Base-by-base conservation (phyloP, 441 rosid genomes). In the Metrosideros polymorpha region DNA sequence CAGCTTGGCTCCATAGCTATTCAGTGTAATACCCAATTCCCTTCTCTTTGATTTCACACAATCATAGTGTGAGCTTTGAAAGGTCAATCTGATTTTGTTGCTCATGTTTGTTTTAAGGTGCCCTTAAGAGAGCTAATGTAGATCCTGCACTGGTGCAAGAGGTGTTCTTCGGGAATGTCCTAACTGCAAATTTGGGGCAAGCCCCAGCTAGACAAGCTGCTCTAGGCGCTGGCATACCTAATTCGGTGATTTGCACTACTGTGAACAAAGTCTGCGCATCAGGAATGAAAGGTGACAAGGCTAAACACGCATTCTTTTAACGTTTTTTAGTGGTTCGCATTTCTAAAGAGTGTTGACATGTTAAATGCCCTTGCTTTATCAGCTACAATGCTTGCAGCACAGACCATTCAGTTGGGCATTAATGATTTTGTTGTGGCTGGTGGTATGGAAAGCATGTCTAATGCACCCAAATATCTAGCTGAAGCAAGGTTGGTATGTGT, bases 201-300 rank as follows among this genome's bases (percentile, higher is more conserved):
- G 99, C 99, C 90, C 99, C 99, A 66, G 99, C 99, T 59, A 95
- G 99, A 88, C 99, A 97, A 87, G 99, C 99, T 85, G 97, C 99
- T 56, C 90, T 97, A 87, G 99, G 98, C 71, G 98, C 99, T 6
- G 97, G 97, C 45, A 92, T 97, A 82, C 99, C 98, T 45, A 90
- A 96, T 92, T 96, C 99, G 2, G 99, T 94, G 12, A 88, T 94
- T 88, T 97, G 99, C 91, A 97, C 98, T 84, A 95, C 97, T 86
- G 91, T 97, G 61, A 95, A 97, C 91, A 97, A 97, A 96, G 99
- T 96, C 57, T 97, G 99, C 83, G 88, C 99, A 82, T 91, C 98
- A 5, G 98, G 99, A 87, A 94, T 96, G 98, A 97, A 97, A 94
- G 93, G 99, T 96, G 89, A 89, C 71, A 57, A 43, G 39, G 84